Evolutionary conservation across 1,284 basidiomycete genomes (phyloP), one percentile per base, ranked within the genome.

Genomic region (Polyporus tsugae): DNA sequence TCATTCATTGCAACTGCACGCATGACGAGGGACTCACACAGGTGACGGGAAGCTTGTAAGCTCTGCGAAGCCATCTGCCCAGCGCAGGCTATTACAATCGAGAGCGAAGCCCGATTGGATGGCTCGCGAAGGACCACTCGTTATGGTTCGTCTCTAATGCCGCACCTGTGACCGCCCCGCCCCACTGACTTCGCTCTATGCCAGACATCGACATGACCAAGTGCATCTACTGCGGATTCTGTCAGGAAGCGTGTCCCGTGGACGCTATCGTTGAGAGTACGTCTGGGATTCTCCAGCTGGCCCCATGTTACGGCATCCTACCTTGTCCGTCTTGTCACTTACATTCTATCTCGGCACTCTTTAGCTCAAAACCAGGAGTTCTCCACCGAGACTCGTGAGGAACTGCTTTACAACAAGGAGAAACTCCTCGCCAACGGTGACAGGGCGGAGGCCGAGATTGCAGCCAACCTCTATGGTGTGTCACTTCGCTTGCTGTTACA

Each of bases 11-110:
- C 38, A 35, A 35, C 53, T 63, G 60, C 33, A 35, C 29, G 70
- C 36, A 41, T 66, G 60, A 44, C 38, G 13, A 29, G 38, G 53
- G 6, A 38, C 52, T 62, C 60, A 62, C 60, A 49, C 68, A 66
- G 66, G 65, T 72, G 67, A 72, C 62, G 53, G 33, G 55, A 72
- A 97, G 97, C 98, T 49, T 99, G 98, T 86, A 99, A 99, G 83
- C 90, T 99, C 35, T 99, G 98, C 79, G 98, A 99, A 82, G 97
- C 98, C 58, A 99, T 99, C 77, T 99, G 97, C 82, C 97, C 98
- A 55, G 98, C 98, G 35, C 98, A 99, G 82, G 98, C 98, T 22
- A 99, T 99, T 80, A 99, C 98, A 36, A 99, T 99, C 78, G 98
- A 99, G 84, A 96, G 95, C 72, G 98, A 99, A 83, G 91, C 97